Conservation (phyloP, 2,329 filamentous ascomycete genomes). For the Clarireedia homoeocarpa region DNA sequence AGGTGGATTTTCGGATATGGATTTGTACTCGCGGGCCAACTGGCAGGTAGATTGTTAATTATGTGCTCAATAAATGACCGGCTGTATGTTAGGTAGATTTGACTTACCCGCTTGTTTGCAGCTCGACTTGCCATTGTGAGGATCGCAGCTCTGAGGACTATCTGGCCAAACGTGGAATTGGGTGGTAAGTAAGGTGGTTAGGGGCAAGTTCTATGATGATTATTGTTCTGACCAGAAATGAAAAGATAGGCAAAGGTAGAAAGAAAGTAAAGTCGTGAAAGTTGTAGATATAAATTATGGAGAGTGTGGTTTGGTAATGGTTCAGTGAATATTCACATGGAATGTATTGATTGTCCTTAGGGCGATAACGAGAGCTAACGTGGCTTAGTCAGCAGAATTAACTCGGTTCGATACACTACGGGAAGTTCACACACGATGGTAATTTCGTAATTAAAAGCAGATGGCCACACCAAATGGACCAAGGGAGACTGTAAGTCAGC, state of each 20-base stretch:
- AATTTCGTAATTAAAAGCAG: neutral
- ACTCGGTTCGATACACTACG: neutral
- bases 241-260: neutral
- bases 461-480: constrained; percentile 5
- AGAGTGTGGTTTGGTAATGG: neutral
- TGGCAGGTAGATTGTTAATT: constrained; percentile 19
- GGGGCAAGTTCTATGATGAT: too few species aligned
- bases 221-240: too few species aligned
- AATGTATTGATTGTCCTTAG: neutral
- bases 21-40: constrained; percentile 57
- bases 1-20: constrained; percentile 67
- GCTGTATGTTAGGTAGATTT: neutral
- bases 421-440: neutral
- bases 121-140: constrained; percentile 60
- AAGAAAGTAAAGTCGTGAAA: neutral
- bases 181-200: neutral
- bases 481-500: constrained; percentile 5
- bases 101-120: constrained; percentile 58
- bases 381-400: constrained; percentile 2
- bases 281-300: neutral
- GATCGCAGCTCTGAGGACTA: constrained; percentile 12
- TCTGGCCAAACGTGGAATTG: neutral
- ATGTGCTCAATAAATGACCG: neutral
- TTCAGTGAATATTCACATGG: constrained; percentile 2
- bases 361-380: neutral